A percentile compares a stretch with the other conserved stretches of the same genome.
Conservation (phyloP, 306 rosid genomes). For the Cicer cuneatum region DNA sequence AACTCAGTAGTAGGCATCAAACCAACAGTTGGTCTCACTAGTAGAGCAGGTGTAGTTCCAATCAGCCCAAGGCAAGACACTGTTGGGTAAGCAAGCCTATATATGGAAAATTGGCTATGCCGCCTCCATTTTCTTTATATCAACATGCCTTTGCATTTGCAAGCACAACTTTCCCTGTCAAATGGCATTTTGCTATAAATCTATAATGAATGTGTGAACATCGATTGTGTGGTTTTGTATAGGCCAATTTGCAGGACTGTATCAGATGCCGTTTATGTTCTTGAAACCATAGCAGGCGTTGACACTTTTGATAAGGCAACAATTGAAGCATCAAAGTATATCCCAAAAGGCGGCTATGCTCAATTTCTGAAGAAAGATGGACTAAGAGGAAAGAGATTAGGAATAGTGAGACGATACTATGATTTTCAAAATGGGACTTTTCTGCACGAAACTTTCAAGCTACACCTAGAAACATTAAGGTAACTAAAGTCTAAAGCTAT, state of each 20-base stretch:
- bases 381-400: conserved; percentile 69
- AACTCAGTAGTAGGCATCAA: conserved; percentile 68
- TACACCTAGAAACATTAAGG: conserved; percentile 63
- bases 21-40: conserved; percentile 77
- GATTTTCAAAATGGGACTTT: conserved; percentile 36
- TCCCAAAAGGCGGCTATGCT: conserved; percentile 63
- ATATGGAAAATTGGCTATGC: neutral
- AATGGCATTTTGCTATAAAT: neutral
- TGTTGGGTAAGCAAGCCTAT: conserved; percentile 60
- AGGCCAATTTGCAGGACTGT: conserved; percentile 75
- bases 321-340: conserved; percentile 52
- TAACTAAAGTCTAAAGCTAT: conserved; percentile 32
- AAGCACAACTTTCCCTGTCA: neutral
- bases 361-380: conserved; percentile 60
- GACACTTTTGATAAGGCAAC: conserved; percentile 56
- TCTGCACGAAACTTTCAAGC: conserved; percentile 45
- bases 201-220: neutral
- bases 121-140: neutral
- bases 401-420: conserved; percentile 49
- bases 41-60: conserved; percentile 76
- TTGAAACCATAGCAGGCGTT: conserved; percentile 61
- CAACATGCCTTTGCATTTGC: neutral
- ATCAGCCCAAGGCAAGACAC: conserved; percentile 68
- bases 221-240: conserved; percentile 28
- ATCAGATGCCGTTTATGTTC: conserved; percentile 70